Percentiles rank a stretch among this genome's conserved stretches.
Evolutionary conservation across 768 basidiomycete species (phyloP).

Genomic region (Naganishia kalamii): DNA sequence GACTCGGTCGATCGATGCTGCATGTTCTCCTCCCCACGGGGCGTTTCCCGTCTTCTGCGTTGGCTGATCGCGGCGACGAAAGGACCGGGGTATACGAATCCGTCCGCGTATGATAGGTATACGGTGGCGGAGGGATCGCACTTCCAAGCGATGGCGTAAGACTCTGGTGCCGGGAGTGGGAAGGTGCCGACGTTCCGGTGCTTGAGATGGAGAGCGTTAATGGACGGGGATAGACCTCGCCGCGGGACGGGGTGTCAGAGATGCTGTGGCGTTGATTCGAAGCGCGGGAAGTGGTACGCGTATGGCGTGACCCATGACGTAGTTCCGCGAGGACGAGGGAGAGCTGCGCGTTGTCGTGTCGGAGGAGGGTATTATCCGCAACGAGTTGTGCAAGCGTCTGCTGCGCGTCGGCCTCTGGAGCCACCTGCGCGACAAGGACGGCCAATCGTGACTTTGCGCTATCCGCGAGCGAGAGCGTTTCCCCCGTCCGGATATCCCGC

Average conservation of each 20-base stretch:
- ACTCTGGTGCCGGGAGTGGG: conserved; percentile 1
- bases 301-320: conserved; percentile 59
- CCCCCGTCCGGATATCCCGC: background rate
- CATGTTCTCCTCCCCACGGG: background rate
- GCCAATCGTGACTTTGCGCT: background rate
- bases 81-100: conserved; percentile 2
- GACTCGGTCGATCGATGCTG: conserved; percentile 1
- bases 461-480: background rate
- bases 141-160: background rate
- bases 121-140: conserved; percentile 1
- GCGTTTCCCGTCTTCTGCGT: no score
- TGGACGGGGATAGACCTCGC: background rate
- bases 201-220: background rate
- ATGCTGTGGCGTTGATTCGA: background rate
- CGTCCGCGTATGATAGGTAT: background rate
- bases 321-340: conserved; percentile 66
- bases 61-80: background rate
- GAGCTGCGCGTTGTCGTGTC: conserved; percentile 73
- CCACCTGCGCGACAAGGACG: background rate
- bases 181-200: background rate
- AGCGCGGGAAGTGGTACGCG: conserved; percentile 36
- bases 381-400: conserved; percentile 76
- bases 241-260: background rate
- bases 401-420: conserved; percentile 38
- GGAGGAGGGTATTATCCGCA: conserved; percentile 72